Evolutionary conservation across 2,329 filamentous ascomycete genomes (phyloP).

Genomic region (Paracorniculantispora psalliotae): DNA sequence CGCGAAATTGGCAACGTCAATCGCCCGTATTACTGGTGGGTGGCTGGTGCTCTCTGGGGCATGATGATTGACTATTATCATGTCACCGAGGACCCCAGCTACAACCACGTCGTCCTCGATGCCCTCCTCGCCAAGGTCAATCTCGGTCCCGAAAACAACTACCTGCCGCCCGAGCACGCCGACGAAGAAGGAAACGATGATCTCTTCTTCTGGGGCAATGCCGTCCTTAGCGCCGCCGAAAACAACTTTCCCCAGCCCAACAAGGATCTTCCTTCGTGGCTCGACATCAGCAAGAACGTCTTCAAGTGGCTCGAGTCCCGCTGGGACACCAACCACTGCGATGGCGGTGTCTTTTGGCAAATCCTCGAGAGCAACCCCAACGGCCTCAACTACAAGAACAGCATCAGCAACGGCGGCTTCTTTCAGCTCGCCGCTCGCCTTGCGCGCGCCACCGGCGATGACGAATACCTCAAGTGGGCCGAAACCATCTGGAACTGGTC

Average conservation of each 20-base stretch:
- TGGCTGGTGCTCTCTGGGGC: constrained; percentile 61
- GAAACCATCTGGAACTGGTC: constrained; percentile 64
- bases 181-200: constrained; percentile 64
- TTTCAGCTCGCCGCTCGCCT: constrained; percentile 76
- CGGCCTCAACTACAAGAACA: constrained; percentile 72
- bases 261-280: constrained; percentile 48
- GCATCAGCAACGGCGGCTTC: constrained; percentile 72
- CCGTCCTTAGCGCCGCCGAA: constrained; percentile 60
- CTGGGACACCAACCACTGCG: constrained; percentile 62
- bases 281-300: constrained; percentile 58
- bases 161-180: constrained; percentile 51
- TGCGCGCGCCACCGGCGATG: constrained; percentile 62
- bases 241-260: constrained; percentile 53
- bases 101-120: constrained; percentile 55
- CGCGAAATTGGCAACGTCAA: constrained; percentile 58
- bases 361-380: constrained; percentile 64
- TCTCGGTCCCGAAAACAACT: constrained; percentile 53
- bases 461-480: constrained; percentile 64
- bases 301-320: constrained; percentile 63
- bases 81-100: constrained; percentile 57
- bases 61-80: constrained; percentile 65
- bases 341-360: constrained; percentile 70
- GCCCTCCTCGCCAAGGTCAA: constrained; percentile 53
- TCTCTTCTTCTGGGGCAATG: constrained; percentile 62
- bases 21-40: constrained; percentile 65